Base-by-base conservation (phyloP, 768 basidiomycete species). In the Lyophyllum semitale region DNA sequence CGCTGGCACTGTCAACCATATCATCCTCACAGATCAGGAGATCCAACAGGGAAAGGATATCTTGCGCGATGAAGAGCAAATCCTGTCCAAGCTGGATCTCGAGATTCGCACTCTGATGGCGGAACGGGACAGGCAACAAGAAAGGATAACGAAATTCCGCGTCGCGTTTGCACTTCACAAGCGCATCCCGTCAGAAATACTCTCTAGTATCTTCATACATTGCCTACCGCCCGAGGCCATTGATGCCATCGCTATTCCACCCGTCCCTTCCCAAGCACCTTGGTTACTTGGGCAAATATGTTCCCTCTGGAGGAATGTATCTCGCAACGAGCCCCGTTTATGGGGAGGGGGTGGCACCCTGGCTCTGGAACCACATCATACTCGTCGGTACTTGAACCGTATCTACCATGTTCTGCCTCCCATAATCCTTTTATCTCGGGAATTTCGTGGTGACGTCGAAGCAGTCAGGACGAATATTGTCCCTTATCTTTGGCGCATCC, bases 281-380 rank as follows among this genome's bases (percentile, higher is more conserved):
- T 59, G 58, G 58, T 12, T 52, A 8, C 46, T 59, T 5, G 58
- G 58, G 6, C 58, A 48, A 30, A 44, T 59, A n/a, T 59, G 58
- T 15, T 18, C 49, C 8, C 8, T 23, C 15, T 59, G 58, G 58
- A 55, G 58, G 40, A 2, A n/a, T 11, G 12, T 59, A n/a, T 44
- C 57, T 27, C 53, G 52, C 26, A 18, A 30, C 7, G 57, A 58
- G 18, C 30, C 47, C 11, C 57, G 53, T 17, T 42, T 58, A 23
- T 58, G 57, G 57, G 26, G 18, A 29, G 38, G 17, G 8, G 43
- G 25, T 1, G 45, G 48, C 26, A 53, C 53, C 17, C 43, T 25
- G 6, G 25, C 48, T 6, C 35, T 33, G 9, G 48, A 53, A 27
- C 38, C 22, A 17, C 42, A 22, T 6, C 30, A 40, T 9, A 29